phyloP scores from a whole-genome alignment of 2,329 filamentous ascomycete genomes.

The Parastagonospora avenae region DNA sequence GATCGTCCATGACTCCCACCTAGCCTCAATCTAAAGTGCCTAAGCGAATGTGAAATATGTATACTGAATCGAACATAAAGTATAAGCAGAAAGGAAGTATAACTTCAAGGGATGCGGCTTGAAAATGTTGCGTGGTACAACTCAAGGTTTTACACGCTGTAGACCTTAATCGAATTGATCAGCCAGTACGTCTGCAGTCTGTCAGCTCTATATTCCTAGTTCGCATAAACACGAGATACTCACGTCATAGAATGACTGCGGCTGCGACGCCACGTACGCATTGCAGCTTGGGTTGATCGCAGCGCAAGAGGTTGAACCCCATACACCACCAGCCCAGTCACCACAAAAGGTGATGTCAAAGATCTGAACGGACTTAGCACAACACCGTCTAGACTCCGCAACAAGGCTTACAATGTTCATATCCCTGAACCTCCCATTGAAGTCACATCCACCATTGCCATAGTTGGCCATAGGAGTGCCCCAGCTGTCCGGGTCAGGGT shows the following conservation, averaged over 20 bases:
- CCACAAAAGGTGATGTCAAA: constrained; percentile 46
- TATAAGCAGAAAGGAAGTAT: background rate
- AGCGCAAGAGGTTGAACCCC: constrained; percentile 39
- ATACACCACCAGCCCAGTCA: constrained; percentile 59
- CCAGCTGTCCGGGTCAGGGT: constrained; percentile 51
- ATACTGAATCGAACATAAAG: background rate
- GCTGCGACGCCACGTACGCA: constrained; percentile 46
- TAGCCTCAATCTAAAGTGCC: background rate
- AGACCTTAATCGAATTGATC: constrained; percentile 48
- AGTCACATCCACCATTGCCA: constrained; percentile 38
- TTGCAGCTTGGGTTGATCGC: constrained; percentile 40
- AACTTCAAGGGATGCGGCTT: too few relatives aligned
- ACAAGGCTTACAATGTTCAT: constrained; percentile 42
- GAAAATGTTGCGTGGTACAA: background rate
- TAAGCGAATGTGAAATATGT: background rate
- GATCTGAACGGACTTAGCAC: background rate
- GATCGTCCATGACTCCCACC: background rate
- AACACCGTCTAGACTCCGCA: background rate
- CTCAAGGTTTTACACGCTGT: constrained; percentile 29
- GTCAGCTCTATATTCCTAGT: constrained; percentile 7
- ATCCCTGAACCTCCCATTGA: constrained; percentile 42
- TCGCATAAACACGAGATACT: constrained; percentile 7
- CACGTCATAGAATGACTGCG: constrained; percentile 43
- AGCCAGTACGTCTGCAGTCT: constrained; percentile 42
- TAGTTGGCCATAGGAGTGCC: constrained; percentile 48